A percentile compares a stretch with the other conserved stretches of the same genome.
phyloP scores from a whole-genome alignment of 2,329 filamentous ascomycete genomes.

The Emergomyces pasteurianus region DNA sequence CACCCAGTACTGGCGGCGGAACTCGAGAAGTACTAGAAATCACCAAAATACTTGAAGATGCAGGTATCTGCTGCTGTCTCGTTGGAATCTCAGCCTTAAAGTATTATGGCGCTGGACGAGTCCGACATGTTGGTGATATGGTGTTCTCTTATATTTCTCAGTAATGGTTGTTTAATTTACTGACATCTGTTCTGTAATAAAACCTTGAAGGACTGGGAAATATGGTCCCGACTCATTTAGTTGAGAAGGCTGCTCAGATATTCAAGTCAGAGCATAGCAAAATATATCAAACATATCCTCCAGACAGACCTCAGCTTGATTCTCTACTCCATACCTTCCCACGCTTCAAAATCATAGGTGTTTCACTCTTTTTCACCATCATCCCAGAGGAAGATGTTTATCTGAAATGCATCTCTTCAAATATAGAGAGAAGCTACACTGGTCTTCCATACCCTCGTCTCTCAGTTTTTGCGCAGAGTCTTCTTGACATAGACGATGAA shows the following conservation, averaged over 20 bases:
- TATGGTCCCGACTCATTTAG: not conserved
- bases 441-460: constrained; percentile 3
- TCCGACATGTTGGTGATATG: not conserved
- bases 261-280: constrained; percentile 2
- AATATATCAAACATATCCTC: not conserved
- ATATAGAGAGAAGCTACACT: constrained; percentile 1
- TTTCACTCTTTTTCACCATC: not conserved
- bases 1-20: not conserved
- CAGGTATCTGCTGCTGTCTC: not conserved
- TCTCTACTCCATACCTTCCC: not conserved
- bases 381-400: not conserved
- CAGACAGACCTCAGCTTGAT: not conserved
- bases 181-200: not conserved
- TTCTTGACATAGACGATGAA: not conserved
- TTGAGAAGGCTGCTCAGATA: constrained; percentile 1
- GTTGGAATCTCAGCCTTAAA: not conserved
- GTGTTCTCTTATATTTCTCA: not conserved
- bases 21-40: not conserved
- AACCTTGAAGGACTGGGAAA: constrained; percentile 1
- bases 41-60: not conserved
- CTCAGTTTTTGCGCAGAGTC: not conserved
- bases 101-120: not conserved
- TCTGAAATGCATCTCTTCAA: constrained; percentile 1
- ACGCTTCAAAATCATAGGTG: not conserved
- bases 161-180: not conserved